These are phyloP conservation scores for Penicillium griseofulvum DNA, from an alignment of 2,329 filamentous ascomycete genomes.

Conservation along the genomic window DNA sequence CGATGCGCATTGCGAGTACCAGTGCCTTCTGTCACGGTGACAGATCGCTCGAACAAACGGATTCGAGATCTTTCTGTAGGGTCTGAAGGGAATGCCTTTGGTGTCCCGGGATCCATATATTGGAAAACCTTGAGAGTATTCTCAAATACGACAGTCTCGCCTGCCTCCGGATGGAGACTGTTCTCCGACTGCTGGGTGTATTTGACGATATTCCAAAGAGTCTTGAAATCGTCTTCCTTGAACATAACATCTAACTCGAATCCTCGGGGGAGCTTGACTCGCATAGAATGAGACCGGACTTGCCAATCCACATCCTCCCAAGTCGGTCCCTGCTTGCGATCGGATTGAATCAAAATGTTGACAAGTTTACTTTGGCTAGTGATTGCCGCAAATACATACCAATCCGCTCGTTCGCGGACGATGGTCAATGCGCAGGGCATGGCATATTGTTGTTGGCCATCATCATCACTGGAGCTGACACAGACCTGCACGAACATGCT, in stretches of 20 bases:
- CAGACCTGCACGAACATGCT: constrained; percentile 72
- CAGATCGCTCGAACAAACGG: constrained; percentile 69
- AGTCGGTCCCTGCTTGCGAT: constrained; percentile 64
- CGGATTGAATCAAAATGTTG: constrained; percentile 69
- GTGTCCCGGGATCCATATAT: constrained; percentile 73
- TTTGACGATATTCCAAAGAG: constrained; percentile 79
- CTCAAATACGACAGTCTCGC: constrained; percentile 69
- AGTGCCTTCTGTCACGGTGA: constrained; percentile 67
- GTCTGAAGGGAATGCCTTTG: constrained; percentile 72
- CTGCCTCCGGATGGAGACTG: constrained; percentile 64
- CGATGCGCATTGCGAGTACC: constrained; percentile 71
- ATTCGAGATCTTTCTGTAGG: constrained; percentile 69
- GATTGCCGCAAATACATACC: constrained; percentile 68
- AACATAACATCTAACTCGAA: constrained; percentile 71
- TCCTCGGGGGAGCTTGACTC: constrained; percentile 69
- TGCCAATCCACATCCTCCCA: constrained; percentile 86
- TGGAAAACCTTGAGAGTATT: constrained; percentile 71
- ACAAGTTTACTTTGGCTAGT: constrained; percentile 77
- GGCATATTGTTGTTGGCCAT: constrained; percentile 61
- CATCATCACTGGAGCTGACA: constrained; percentile 66
- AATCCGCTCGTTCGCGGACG: constrained; percentile 66
- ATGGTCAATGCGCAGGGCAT: constrained; percentile 76
- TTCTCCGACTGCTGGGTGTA: constrained; percentile 75
- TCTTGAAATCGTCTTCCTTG: constrained; percentile 72
- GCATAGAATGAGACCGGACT: constrained; percentile 62